phyloP scores from a whole-genome alignment of 139 green algal species.

The Micractinium conductrix region DNA sequence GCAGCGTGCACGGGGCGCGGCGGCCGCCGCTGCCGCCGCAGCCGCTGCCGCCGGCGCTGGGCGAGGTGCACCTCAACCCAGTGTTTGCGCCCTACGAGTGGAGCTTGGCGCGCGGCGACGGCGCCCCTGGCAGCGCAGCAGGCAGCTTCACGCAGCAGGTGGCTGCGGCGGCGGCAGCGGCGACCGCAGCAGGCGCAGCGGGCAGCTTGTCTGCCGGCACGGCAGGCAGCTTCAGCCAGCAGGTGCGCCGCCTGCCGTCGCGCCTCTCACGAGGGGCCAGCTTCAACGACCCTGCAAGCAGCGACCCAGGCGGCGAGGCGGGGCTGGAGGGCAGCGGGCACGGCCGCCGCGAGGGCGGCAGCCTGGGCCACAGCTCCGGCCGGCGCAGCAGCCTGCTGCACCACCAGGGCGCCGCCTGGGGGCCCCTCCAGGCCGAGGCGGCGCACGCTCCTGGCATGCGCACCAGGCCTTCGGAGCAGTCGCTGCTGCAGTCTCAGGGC shows the following conservation, averaged over 20 bases:
- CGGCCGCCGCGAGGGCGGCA: not conserved
- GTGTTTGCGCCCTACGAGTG: not conserved
- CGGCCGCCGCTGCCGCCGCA: not conserved
- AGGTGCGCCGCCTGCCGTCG: not conserved
- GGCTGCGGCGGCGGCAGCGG: not conserved
- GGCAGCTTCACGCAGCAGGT: not conserved
- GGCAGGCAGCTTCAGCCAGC: not conserved
- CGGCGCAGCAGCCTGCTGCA: not conserved
- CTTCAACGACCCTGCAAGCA: not conserved
- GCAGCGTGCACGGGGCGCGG: not conserved
- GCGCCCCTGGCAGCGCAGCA: not conserved
- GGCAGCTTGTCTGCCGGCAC: not conserved
- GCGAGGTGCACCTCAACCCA: constrained; percentile 1
- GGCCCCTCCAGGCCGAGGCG: too few species aligned
- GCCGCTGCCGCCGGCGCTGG: not conserved
- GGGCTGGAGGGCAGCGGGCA: not conserved
- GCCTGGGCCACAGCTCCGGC: not conserved
- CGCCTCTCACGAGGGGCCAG: not conserved
- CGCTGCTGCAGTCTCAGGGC: not conserved
- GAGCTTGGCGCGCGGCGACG: not conserved
- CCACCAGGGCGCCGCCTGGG: not conserved
- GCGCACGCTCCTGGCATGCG: not conserved
- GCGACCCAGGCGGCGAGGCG: not conserved
- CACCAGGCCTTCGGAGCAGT: not conserved
- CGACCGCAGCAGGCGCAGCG: not conserved